Conservation (phyloP, 2,329 filamentous ascomycete genomes). For the Monosporascus sp. region DNA sequence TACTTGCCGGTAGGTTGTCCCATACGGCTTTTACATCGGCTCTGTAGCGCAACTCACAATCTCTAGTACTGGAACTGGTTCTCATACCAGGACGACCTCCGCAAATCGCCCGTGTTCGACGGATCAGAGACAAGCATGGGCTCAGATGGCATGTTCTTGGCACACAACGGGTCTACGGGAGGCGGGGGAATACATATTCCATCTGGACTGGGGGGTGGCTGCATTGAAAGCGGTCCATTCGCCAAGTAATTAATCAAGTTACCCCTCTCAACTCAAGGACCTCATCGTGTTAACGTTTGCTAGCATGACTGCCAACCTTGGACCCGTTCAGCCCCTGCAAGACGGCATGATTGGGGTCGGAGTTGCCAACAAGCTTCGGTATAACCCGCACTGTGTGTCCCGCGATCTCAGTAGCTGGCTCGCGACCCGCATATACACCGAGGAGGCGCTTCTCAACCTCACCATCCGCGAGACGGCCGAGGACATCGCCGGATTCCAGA, state of each 20-base stretch:
- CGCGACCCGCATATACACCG: too few species aligned
- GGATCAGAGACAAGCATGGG: slow-evolving; percentile 38
- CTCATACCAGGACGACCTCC: slow-evolving; percentile 32
- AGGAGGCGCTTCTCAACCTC: too few species aligned
- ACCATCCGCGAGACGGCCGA: too few species aligned
- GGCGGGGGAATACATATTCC: not conserved
- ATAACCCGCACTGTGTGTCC: too few species aligned
- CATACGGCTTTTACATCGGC: too few species aligned
- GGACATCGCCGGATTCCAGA: too few species aligned
- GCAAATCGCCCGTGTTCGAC: slow-evolving; percentile 41
- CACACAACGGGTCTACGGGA: slow-evolving; percentile 5
- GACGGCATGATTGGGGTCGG: too few species aligned
- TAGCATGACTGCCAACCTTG: slow-evolving; percentile 33
- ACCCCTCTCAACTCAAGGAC: too few species aligned
- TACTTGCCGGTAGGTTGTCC: slow-evolving; percentile 15
- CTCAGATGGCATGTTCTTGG: slow-evolving; percentile 30
- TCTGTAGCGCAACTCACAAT: slow-evolving; percentile 4
- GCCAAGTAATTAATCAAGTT: slow-evolving; percentile 29
- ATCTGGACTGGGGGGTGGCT: slow-evolving; percentile 34
- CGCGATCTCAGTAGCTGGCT: too few species aligned
- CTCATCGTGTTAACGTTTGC: slow-evolving; percentile 5
- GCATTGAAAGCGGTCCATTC: slow-evolving; percentile 45
- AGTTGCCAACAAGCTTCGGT: too few species aligned
- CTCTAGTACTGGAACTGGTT: slow-evolving; percentile 38
- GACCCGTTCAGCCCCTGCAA: slow-evolving; percentile 5